These are phyloP conservation scores for maize (Zea mays) DNA, from an alignment of 176 grass and related monocot species.

Conservation along the genomic window Zm-B73-REFERENCE-NAM-5.0 NC_050099.1:194488501-194489000, in stretches of 20 bases:
- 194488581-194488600: background rate
- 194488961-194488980: no score
- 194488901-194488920: no score
- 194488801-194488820: no score
- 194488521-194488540: background rate
- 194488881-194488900: no score
- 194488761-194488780: constrained; percentile 45
- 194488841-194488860: no score
- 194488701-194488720: constrained; percentile 40
- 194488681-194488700: constrained; percentile 41
- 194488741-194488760: constrained; percentile 13
- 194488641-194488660: background rate
- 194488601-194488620: constrained; percentile 20
- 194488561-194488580: background rate
- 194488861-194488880: no score
- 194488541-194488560: background rate
- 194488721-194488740: background rate
- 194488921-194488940: no score
- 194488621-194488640: constrained; percentile 23
- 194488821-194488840: no score
- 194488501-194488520: background rate
- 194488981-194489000: no score
- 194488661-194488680: constrained; percentile 39
- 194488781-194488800: background rate
- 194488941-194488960: no score